Conservation (phyloP, 331 rosid species). For the Quercus lobata region DNA sequence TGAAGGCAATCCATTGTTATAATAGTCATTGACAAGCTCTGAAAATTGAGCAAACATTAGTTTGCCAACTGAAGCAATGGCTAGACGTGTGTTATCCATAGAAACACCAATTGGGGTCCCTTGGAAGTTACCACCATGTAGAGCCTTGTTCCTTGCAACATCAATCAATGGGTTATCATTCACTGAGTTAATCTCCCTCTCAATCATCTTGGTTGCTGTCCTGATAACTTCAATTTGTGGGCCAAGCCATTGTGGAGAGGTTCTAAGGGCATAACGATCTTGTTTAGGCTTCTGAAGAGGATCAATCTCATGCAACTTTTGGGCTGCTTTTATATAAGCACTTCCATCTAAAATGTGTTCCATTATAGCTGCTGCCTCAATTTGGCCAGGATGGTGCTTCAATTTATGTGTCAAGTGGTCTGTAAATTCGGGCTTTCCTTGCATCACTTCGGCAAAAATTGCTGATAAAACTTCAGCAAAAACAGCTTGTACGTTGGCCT, state of each 20-base stretch:
- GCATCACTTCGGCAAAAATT: constrained; percentile 87
- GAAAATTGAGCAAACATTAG: constrained; percentile 91
- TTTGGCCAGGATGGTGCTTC: constrained; percentile 94
- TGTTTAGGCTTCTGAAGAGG: constrained; percentile 97
- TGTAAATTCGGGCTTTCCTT: constrained; percentile 81
- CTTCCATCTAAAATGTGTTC: constrained; percentile 90
- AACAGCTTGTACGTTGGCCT: constrained; percentile 60
- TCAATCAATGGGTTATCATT: constrained; percentile 92
- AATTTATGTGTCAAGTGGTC: constrained; percentile 84
- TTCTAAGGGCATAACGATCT: constrained; percentile 81
- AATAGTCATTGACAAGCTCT: constrained; percentile 88
- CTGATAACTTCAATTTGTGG: constrained; percentile 89
- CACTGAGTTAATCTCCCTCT: constrained; percentile 89
- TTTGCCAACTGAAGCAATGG: constrained; percentile 77
- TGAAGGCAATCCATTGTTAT: constrained; percentile 87
- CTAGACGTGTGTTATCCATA: constrained; percentile 86
- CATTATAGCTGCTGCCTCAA: constrained; percentile 97
- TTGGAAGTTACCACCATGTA: constrained; percentile 90
- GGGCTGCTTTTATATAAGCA: constrained; percentile 59
- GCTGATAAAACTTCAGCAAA: constrained; percentile 68
- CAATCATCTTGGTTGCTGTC: constrained; percentile 74
- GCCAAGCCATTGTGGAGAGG: constrained; percentile 96
- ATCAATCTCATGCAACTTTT: constrained; percentile 63
- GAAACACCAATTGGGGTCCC: constrained; percentile 95
- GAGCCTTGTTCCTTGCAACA: constrained; percentile 82